Conservation (phyloP, 345 rosid genomes). For the Cardamine occulta region DNA sequence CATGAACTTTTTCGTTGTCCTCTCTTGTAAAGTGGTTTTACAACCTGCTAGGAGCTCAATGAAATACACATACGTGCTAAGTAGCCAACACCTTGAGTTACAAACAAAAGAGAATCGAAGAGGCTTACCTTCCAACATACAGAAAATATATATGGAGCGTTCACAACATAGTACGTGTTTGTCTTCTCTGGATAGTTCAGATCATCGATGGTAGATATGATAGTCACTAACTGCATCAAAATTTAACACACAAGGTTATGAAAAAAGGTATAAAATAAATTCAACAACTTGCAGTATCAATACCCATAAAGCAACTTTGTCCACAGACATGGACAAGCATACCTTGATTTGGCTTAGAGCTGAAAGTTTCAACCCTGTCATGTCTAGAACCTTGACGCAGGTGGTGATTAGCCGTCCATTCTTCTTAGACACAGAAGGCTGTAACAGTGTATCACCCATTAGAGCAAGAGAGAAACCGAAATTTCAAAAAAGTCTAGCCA, state of each 20-base stretch:
- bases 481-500: background rate
- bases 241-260: background rate
- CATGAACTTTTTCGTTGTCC: slow-evolving; percentile 86
- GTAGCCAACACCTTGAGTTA: slow-evolving; percentile 22
- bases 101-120: background rate
- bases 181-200: slow-evolving; percentile 98
- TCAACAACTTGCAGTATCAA: background rate
- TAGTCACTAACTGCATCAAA: slow-evolving; percentile 74
- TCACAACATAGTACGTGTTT: slow-evolving; percentile 78
- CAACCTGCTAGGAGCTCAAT: slow-evolving; percentile 57
- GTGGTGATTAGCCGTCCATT: slow-evolving; percentile 80
- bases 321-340: slow-evolving; percentile 2
- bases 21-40: slow-evolving; percentile 91
- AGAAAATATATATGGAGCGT: slow-evolving; percentile 92
- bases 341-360: slow-evolving; percentile 91
- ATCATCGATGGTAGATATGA: slow-evolving; percentile 84
- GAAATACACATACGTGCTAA: background rate
- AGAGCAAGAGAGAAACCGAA: background rate
- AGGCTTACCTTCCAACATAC: slow-evolving; percentile 86
- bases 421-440: slow-evolving; percentile 85
- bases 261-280: background rate
- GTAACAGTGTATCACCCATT: slow-evolving; percentile 33
- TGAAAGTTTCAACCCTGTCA: slow-evolving; percentile 91
- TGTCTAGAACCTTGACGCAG: slow-evolving; percentile 85
- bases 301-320: slow-evolving; percentile 3